Evolutionary conservation across 371 early-diverging fungal species (phyloP), one percentile per base, ranked within the genome.

Genomic region (Rhizopus sp.): DNA sequence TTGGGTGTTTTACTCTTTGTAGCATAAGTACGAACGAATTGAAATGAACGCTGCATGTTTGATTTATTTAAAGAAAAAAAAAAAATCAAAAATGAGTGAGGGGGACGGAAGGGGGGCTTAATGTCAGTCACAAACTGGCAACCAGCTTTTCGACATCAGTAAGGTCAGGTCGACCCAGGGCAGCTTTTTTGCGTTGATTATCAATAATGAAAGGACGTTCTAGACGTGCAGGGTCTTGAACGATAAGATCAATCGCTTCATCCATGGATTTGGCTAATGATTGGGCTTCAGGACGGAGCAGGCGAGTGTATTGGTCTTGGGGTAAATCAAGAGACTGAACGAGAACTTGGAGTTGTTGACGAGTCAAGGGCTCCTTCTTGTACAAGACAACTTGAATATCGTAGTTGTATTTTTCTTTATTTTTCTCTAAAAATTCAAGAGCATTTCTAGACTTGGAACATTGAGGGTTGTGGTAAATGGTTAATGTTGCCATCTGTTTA

Each of bases 121-220:
- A 37, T 51, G 0, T 23, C 16, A 23, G 34, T 51, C 38, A 52
- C 7, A 52, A 39, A 10, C 16, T 38, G 23, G 38, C 46, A 38
- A 71, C 62, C 13, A 79, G 33, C 37, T 55, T 44, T 23, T 76
- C 66, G 0, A 77, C 64, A 42, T 55, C 61, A 38, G 55, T 52
- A 9, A 70, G 39, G 39, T 78, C 69, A n/a, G 80, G 80, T 44
- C 82, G 66, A 33, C 78, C 82, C 1, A 82, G 57, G 7, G 65
- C 78, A 47, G 82, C 79, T 50, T 55, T 67, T 23, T 71, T 74
- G 8, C 56, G 53, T 16, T 66, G 55, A 63, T 69, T 77, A 49
- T 81, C 82, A 15, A 81, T 64, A 7, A 77, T 66, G 40, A 81
- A 68, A 5, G 82, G 82, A 23, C 82, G 68, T 59, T 82, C 80